Base-by-base conservation (phyloP, 306 rosid genomes). In the Acacia crassicarpa region DNA sequence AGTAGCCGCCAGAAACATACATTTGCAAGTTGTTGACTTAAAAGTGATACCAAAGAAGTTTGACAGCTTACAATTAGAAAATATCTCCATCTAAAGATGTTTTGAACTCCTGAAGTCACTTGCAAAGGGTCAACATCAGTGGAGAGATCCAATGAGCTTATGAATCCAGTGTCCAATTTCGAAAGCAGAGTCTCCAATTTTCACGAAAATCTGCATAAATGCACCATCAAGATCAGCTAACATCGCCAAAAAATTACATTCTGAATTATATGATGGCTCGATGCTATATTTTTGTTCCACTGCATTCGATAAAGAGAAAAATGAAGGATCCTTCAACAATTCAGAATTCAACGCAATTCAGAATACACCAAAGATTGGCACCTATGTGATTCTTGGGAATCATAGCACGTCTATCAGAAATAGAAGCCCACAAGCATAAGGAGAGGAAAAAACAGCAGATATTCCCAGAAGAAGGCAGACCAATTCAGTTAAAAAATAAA, bases 21-120 rank as follows among this genome's bases (percentile, higher is more conserved):
- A 95, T 86, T 88, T 91, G 81, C 88, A 84, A 17, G 89, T 73
- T 38, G 86, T 67, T 25, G 99, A 87, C 66, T 89, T 92, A 81
- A 86, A 17, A 83, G 80, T 35, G 63, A 86, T 80, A 81, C 88
- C 79, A 9, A 67, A 85, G 76, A 81, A 63, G 83, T 72, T 89
- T 41, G 75, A 72, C n/a, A 74, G 85, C 85, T 81, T 87, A 48
- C 76, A 67, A 75, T 63, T 81, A 27, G 78, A 85, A 61, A 89
- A 84, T 72, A 83, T 41, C 56, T 89, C 97, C 98, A 90, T 91
- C 67, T 68, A 81, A 19, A 15, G 83, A 82, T 51, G 58, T 67
- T 67, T 30, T n/a, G 38, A 83, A 53, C 81, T 76, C 80, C 38
- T 67, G 40, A 22, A 46, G 78, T 67, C 77, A 85, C 81, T 83